A percentile compares a stretch with the other conserved stretches of the same genome.
phyloP scores from a whole-genome alignment of 495 filamentous ascomycete species.

The Aspergillus nanangensis region DNA sequence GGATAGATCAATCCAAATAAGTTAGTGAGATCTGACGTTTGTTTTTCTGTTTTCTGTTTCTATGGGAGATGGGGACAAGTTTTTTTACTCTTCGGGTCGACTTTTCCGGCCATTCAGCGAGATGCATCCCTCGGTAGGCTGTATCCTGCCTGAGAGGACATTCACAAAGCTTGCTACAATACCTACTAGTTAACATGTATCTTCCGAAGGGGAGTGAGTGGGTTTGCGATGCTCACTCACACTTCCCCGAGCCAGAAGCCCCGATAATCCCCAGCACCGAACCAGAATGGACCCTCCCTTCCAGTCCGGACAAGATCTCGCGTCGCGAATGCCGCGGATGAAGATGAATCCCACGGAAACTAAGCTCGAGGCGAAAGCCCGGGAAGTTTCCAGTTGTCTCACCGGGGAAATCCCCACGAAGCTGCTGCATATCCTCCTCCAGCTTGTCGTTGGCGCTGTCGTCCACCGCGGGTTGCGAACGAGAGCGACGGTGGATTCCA shows the following conservation, averaged over 20 bases:
- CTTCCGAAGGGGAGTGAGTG: no score
- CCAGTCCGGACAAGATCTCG: neutral
- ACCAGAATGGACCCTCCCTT: neutral
- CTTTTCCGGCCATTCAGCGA: no score
- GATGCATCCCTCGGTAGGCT: no score
- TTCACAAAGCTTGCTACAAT: slow-evolving; percentile 2
- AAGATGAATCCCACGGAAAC: neutral
- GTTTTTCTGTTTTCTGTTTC: no score
- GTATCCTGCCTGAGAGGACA: neutral
- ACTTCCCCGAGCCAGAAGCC: slow-evolving; percentile 2
- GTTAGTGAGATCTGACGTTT: no score
- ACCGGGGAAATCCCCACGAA: neutral
- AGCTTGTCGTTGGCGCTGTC: no score
- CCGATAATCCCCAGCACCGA: slow-evolving; percentile 1
- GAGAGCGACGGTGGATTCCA: neutral
- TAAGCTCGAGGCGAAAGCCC: neutral
- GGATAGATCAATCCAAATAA: neutral
- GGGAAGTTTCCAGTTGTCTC: neutral
- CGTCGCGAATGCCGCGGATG: neutral
- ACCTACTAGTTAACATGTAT: no score
- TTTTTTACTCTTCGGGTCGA: no score
- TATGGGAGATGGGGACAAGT: no score
- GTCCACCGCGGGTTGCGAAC: neutral
- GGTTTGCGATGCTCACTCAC: neutral
- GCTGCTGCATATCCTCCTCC: neutral